Conservation (phyloP, 1,284 basidiomycete genomes). For the Trametes hirsuta region DNA sequence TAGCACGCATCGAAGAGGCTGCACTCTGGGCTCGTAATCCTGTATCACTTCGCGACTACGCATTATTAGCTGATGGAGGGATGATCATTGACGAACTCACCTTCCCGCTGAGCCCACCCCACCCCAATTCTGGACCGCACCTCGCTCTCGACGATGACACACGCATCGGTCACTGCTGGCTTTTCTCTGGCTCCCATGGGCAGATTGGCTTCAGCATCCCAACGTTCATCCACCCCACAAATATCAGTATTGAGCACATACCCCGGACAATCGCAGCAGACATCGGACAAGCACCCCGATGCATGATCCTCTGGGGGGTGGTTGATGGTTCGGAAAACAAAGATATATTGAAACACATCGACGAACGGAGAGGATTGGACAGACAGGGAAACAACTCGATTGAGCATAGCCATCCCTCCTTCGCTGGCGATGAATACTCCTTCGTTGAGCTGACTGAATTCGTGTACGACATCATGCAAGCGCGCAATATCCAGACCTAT, state of each 20-base stretch:
- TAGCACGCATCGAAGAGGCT: neutral
- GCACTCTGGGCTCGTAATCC: neutral
- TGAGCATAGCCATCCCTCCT: neutral
- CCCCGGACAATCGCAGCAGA: neutral
- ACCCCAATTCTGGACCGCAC: no score
- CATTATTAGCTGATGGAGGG: neutral
- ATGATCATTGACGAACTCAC: neutral
- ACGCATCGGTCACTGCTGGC: no score
- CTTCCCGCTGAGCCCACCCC: neutral
- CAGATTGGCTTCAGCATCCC: slow-evolving; percentile 1
- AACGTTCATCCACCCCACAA: neutral
- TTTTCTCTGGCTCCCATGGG: neutral
- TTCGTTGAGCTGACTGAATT: slow-evolving; percentile 3
- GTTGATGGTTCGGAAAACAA: slow-evolving; percentile 5
- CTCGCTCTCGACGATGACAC: no score
- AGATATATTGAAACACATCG: no score
- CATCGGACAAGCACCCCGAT: slow-evolving; percentile 4
- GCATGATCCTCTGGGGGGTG: slow-evolving; percentile 11
- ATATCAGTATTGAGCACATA: slow-evolving; percentile 12
- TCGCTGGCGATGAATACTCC: neutral
- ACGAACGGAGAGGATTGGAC: neutral
- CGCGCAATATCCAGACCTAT: neutral
- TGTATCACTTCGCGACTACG: neutral
- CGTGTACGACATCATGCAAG: neutral
- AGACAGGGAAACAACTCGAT: neutral